A percentile compares a stretch with the other conserved stretches of the same genome.
Conservation (phyloP, 2,329 filamentous ascomycete species). For the Cladophialophora yegresii region DNA sequence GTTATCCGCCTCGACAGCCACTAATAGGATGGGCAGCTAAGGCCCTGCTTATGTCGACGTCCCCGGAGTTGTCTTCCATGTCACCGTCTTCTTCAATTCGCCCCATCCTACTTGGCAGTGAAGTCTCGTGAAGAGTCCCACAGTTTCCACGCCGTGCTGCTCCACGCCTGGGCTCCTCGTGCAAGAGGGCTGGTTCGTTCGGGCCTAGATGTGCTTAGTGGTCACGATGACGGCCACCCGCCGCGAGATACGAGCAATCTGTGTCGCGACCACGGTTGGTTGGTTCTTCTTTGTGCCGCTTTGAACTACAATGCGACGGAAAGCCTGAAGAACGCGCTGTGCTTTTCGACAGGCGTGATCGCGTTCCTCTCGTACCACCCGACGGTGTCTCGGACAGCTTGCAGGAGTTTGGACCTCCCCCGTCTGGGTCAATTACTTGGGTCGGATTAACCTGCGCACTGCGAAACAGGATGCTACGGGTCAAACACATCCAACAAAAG, state of each 20-base stretch:
- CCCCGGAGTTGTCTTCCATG: not conserved
- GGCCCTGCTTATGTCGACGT: not conserved
- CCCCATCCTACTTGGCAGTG: not conserved
- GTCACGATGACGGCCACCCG: not conserved
- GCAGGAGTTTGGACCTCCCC: not conserved
- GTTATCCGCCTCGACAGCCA: not conserved
- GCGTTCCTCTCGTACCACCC: not conserved
- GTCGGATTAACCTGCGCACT: not conserved
- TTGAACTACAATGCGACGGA: not conserved
- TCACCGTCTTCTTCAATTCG: not conserved
- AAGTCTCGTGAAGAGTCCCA: not conserved
- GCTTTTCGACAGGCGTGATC: not conserved
- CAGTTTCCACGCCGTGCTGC: not conserved
- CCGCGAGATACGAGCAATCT: not conserved
- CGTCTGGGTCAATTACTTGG: not conserved
- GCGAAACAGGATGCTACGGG: conserved; percentile 10
- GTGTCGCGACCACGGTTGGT: not conserved
- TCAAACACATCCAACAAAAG: conserved; percentile 4
- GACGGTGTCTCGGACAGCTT: not conserved
- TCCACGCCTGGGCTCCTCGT: not conserved
- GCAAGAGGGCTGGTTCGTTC: not conserved
- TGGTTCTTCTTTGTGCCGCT: not conserved
- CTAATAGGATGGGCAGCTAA: not conserved
- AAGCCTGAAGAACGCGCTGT: not conserved
- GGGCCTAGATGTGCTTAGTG: not conserved